Percentiles rank a stretch among this genome's conserved stretches.
Conservation (phyloP, 2,329 filamentous ascomycete genomes). For the Rhynchosporium secalis region DNA sequence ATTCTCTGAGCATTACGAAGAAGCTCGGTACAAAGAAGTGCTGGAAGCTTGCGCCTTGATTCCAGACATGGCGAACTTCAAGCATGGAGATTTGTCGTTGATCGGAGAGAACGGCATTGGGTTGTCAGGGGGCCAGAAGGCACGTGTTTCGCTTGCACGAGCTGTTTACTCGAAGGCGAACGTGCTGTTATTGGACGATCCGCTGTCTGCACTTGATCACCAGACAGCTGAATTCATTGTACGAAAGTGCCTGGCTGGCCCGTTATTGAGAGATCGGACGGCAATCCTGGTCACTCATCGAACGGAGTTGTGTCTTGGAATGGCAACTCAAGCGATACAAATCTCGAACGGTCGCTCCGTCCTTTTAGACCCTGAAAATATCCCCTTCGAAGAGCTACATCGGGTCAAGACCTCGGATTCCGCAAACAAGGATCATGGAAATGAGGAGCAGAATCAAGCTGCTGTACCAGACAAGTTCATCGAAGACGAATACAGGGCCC, state of each 20-base stretch:
- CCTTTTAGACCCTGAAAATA: constrained; percentile 32
- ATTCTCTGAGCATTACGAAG: constrained; percentile 67
- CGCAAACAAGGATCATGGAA: constrained; percentile 29
- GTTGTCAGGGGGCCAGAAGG: constrained; percentile 61
- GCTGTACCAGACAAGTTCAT: constrained; percentile 73
- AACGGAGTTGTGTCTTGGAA: constrained; percentile 67
- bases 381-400: constrained; percentile 33
- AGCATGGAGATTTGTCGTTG: constrained; percentile 62
- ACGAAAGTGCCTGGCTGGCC: constrained; percentile 55
- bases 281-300: constrained; percentile 65
- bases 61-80: constrained; percentile 61
- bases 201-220: constrained; percentile 60
- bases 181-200: constrained; percentile 58
- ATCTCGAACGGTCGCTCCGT: constrained; percentile 58
- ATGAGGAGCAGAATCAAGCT: constrained; percentile 39
- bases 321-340: constrained; percentile 73
- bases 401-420: constrained; percentile 29
- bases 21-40: constrained; percentile 67
- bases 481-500: constrained; percentile 71
- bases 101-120: constrained; percentile 63
- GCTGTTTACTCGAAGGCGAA: constrained; percentile 58
- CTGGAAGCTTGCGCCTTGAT: constrained; percentile 62
- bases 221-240: constrained; percentile 65
- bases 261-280: constrained; percentile 53
- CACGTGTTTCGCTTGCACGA: constrained; percentile 59